Evolutionary conservation across 257 asterid species (phyloP).

Genomic region (Prunella vulgaris): DNA sequence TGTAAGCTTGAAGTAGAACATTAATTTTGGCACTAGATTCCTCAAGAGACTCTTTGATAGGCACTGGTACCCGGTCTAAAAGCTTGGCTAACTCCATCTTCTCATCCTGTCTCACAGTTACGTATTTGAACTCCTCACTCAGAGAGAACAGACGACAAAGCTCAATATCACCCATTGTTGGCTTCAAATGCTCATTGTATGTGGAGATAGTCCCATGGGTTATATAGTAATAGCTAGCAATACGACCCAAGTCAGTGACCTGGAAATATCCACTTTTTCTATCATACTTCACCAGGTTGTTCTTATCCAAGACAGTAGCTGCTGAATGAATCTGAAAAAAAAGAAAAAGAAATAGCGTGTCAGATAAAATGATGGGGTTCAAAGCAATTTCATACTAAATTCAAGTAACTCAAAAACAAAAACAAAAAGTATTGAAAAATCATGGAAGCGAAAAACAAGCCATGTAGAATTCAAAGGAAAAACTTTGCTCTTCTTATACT

Average conservation of each 20-base stretch:
- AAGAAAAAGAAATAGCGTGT: background rate
- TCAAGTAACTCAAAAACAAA: conserved; percentile 7
- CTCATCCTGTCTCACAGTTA: conserved; percentile 58
- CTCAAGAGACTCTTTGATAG: conserved; percentile 55
- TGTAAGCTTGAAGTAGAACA: conserved; percentile 58
- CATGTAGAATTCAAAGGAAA: background rate
- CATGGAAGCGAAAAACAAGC: background rate
- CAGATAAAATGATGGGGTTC: background rate
- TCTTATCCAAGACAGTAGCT: conserved; percentile 45
- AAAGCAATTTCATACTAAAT: background rate
- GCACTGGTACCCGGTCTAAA: conserved; percentile 55
- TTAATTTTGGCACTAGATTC: conserved; percentile 63
- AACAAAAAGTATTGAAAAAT: background rate
- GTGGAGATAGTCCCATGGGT: conserved; percentile 53
- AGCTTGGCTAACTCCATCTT: conserved; percentile 63
- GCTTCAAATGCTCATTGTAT: conserved; percentile 57
- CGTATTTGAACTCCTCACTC: conserved; percentile 58
- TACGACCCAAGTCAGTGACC: conserved; percentile 61
- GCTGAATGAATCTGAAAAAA: conserved; percentile 62
- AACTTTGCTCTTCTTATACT: background rate
- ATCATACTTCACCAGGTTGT: conserved; percentile 55
- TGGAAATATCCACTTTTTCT: conserved; percentile 64
- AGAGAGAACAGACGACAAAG: conserved; percentile 61
- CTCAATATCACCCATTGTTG: conserved; percentile 67
- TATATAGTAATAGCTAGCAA: conserved; percentile 57